Conservation (phyloP, 2,329 filamentous ascomycete genomes). For the Cladophialophora immunda region DNA sequence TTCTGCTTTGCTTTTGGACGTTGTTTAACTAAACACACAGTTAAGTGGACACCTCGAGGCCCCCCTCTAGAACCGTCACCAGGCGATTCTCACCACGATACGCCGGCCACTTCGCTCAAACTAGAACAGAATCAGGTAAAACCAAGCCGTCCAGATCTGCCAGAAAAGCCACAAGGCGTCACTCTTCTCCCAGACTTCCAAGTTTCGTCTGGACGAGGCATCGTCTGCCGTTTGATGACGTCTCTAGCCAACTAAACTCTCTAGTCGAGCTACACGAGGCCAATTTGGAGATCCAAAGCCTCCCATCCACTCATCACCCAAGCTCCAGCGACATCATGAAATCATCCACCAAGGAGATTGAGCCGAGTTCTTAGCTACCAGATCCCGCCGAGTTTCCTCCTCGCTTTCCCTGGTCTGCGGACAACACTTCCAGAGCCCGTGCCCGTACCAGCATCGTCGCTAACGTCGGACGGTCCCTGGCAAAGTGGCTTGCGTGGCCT, state of each 20-base stretch:
- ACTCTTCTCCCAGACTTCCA: not conserved
- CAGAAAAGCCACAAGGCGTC: not conserved
- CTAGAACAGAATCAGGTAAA: conserved; percentile 7
- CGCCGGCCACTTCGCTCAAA: not conserved
- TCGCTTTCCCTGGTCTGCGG: conserved; percentile 2
- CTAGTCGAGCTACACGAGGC: not conserved
- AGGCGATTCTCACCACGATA: conserved; percentile 2
- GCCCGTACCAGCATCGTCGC: not conserved
- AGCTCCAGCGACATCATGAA: conserved; percentile 16
- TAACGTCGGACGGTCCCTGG: not conserved
- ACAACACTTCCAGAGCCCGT: not conserved
- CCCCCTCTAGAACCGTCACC: not conserved
- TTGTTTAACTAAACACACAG: not conserved
- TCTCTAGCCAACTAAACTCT: conserved; percentile 1
- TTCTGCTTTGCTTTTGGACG: conserved; percentile 1
- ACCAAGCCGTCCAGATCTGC: not conserved
- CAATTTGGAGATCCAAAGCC: conserved; percentile 14
- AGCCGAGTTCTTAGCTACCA: conserved; percentile 3
- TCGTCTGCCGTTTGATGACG: conserved; percentile 15
- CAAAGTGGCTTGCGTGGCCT: conserved; percentile 18
- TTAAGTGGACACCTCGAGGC: not conserved
- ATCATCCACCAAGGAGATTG: conserved; percentile 13
- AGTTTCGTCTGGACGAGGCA: not conserved
- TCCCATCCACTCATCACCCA: conserved; percentile 14
- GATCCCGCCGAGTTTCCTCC: not conserved